Evolutionary conservation across 2,329 filamentous ascomycete species (phyloP), one percentile per base, ranked within the genome.

Genomic region (Ampelomyces quisqualis): DNA sequence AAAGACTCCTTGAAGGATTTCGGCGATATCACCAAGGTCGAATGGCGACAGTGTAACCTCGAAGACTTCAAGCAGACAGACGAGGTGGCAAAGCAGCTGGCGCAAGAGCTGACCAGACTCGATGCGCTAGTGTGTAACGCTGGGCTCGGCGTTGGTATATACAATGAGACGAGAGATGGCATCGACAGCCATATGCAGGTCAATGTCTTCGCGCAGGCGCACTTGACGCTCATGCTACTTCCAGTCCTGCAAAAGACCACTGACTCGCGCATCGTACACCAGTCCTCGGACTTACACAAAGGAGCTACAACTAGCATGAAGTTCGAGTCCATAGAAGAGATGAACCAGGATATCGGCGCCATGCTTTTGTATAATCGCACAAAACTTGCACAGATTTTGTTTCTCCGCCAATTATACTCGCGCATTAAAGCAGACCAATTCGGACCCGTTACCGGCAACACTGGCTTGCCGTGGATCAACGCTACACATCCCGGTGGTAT

Each of bases 101-200:
- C 63, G 11, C 60, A 65, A 5, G 64, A 70, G 32, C 65, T 77
- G 11, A 60, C 67, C 17, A 62, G 64, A 15, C 66, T 78, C 10
- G 73, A 78, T 43, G 73, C 63, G 4, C 62, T 77, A 21, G 58
- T 77, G 28, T 70, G 71, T 48, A 77, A 78, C 39, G 73, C 75
- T 8, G 75, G 74, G 2, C 58, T 77, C 10, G 75, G 75, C 17
- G 73, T 77, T 1, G 74, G 75, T 3, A 62, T 64, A 18, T 78
- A 76, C 53, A 70, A 69, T 23, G 67, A 75, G 53, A 75, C 74
- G 9, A 66, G 66, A 37, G 75, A 81, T 40, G 73, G 75, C 18
- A 62, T 80, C 35, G 74, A 77, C 54, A 67, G 64, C 29, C 71
- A 76, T 51, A 76, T 77, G 62, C 71, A 77, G 53, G 68, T 77